phyloP scores from a whole-genome alignment of 805 yeast genomes.

The Barnettozyma botsteinii region DNA sequence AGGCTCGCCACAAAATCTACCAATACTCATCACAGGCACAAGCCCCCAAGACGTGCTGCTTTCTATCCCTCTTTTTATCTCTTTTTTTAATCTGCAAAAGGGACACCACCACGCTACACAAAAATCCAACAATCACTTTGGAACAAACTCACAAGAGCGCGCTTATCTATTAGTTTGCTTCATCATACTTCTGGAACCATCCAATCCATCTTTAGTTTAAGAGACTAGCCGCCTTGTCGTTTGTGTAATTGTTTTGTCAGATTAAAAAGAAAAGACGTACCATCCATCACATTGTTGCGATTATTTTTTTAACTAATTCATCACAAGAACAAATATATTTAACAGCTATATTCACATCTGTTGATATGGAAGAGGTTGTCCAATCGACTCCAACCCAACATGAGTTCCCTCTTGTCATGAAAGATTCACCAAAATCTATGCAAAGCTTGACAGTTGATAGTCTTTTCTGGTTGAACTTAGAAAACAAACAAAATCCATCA shows the following conservation, averaged over 20 bases:
- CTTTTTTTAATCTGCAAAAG: background rate
- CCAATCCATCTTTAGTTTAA: no score
- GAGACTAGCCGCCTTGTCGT: background rate
- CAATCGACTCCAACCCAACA: background rate
- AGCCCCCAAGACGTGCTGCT: background rate
- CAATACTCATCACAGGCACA: no score
- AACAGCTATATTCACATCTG: background rate
- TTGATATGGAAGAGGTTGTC: background rate
- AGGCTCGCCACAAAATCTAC: background rate
- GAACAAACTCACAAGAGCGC: background rate
- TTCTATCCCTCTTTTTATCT: background rate
- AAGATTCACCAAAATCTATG: background rate
- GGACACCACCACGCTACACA: background rate
- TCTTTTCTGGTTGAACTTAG: slow-evolving; percentile 7
- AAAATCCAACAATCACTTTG: background rate
- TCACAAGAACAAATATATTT: background rate
- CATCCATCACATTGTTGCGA: no score
- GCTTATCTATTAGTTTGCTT: background rate
- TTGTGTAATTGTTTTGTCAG: no score
- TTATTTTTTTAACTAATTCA: no score
- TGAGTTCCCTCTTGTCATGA: background rate
- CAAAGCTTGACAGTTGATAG: slow-evolving; percentile 8
- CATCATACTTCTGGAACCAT: background rate
- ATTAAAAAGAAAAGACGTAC: no score
- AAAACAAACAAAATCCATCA: background rate